phyloP scores from a whole-genome alignment of 2,329 filamentous ascomycete genomes.

The Fusarium ambrosium region DNA sequence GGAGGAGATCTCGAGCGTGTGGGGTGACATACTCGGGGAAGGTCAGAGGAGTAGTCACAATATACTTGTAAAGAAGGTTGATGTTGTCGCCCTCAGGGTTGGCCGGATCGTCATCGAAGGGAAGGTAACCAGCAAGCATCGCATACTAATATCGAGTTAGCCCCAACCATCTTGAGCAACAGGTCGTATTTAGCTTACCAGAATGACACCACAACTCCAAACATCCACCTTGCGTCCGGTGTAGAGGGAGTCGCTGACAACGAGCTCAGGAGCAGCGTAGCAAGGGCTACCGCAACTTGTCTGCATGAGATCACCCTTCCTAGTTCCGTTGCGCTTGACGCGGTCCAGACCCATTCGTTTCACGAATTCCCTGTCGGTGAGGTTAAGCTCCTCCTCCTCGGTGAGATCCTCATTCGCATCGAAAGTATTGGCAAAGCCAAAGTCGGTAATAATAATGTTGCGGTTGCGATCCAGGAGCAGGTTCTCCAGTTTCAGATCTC shows the following conservation, averaged over 20 bases:
- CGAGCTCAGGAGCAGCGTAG: slow-evolving; percentile 95
- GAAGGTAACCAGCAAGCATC: slow-evolving; percentile 97
- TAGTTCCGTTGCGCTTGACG: slow-evolving; percentile 78
- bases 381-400: slow-evolving; percentile 89
- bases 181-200: slow-evolving; percentile 72
- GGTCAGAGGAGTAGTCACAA: slow-evolving; percentile 94
- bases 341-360: slow-evolving; percentile 89
- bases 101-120: slow-evolving; percentile 97
- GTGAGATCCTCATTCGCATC: slow-evolving; percentile 88
- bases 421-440: slow-evolving; percentile 98
- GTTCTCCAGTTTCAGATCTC: slow-evolving; percentile 97
- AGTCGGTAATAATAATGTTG: slow-evolving; percentile 99
- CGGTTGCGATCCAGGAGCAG: slow-evolving; percentile 93
- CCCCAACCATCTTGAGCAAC: not conserved
- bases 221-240: slow-evolving; percentile 98
- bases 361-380: slow-evolving; percentile 89
- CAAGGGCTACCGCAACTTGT: slow-evolving; percentile 98
- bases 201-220: slow-evolving; percentile 98
- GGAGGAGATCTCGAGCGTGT: slow-evolving; percentile 91
- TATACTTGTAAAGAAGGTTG: slow-evolving; percentile 99
- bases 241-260: slow-evolving; percentile 97
- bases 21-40: slow-evolving; percentile 99
- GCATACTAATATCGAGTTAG: slow-evolving; percentile 79
- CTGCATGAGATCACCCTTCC: slow-evolving; percentile 96
- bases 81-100: slow-evolving; percentile 99